Percentiles rank a stretch among this genome's conserved stretches.
phyloP scores from a whole-genome alignment of 2,329 filamentous ascomycete genomes.

The Fusarium coffeatum region DNA sequence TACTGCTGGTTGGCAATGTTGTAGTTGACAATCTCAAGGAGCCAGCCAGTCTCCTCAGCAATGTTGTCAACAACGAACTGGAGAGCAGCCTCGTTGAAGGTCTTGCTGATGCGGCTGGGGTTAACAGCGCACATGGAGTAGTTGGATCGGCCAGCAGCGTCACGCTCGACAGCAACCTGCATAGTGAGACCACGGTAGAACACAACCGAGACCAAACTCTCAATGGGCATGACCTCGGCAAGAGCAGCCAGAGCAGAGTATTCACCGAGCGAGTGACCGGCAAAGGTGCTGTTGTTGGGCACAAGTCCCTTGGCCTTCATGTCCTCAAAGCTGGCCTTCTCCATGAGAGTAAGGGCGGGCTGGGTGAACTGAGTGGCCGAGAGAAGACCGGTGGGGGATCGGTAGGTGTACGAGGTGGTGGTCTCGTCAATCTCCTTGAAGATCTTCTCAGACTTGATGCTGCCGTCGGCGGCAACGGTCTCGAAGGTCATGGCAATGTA shows the following conservation, averaged over 20 bases:
- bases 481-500: constrained; percentile 99
- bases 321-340: constrained; percentile 99
- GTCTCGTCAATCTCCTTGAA: constrained; percentile 97
- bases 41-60: constrained; percentile 91
- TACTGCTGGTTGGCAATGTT: constrained; percentile 83
- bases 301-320: constrained; percentile 98
- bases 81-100: constrained; percentile 96
- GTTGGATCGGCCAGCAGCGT: constrained; percentile 91
- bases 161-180: constrained; percentile 98
- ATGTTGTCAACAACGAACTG: constrained; percentile 98
- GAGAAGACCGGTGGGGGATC: constrained; percentile 91
- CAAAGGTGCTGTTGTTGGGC: constrained; percentile 95
- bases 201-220: constrained; percentile 96
- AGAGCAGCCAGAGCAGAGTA: constrained; percentile 96
- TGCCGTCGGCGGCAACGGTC: constrained; percentile 91
- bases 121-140: constrained; percentile 99
- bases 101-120: constrained; percentile 97
- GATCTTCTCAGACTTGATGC: constrained; percentile 98
- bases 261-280: constrained; percentile 96
- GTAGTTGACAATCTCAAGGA: constrained; percentile 99
- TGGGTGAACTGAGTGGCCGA: constrained; percentile 99
- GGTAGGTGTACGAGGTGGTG: constrained; percentile 96
- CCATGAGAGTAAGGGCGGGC: constrained; percentile 96
- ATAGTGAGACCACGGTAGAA: constrained; percentile 99
- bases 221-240: constrained; percentile 99